Conservation (phyloP, 2,329 filamentous ascomycete species). For the Ploettnerulaceae sp. region DNA sequence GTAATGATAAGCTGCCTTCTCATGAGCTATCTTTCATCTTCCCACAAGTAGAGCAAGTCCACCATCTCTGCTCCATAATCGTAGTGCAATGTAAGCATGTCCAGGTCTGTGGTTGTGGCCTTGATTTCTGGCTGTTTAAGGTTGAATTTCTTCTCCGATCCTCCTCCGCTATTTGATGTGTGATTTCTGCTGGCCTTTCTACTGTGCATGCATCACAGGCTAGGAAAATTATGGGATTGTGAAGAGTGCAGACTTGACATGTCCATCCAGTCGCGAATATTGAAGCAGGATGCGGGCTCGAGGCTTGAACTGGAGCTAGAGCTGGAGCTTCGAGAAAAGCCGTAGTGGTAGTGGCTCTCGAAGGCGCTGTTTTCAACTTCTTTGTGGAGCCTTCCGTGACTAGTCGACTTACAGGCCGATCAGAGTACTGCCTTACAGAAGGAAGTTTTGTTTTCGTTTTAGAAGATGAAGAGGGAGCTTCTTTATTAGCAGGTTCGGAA, state of each 20-base stretch:
- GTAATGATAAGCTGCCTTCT: neutral
- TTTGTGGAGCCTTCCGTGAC: constrained; percentile 25
- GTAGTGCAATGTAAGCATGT: constrained; percentile 48
- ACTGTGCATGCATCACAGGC: constrained; percentile 54
- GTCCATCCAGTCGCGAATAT: constrained; percentile 45
- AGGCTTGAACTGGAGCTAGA: constrained; percentile 6
- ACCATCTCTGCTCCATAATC: constrained; percentile 50
- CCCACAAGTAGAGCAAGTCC: constrained; percentile 52
- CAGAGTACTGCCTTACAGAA: constrained; percentile 18
- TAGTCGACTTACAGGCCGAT: constrained; percentile 28
- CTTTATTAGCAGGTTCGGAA: constrained; percentile 12
- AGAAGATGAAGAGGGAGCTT: constrained; percentile 10
- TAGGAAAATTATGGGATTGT: constrained; percentile 47
- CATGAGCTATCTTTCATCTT: constrained; percentile 49
- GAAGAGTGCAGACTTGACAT: constrained; percentile 52
- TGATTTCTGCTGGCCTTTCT: constrained; percentile 37
- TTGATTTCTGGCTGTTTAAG: constrained; percentile 11
- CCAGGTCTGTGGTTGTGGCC: constrained; percentile 37
- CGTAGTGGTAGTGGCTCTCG: constrained; percentile 7
- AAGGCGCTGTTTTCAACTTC: constrained; percentile 17
- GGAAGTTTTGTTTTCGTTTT: constrained; percentile 9
- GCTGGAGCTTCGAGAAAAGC: constrained; percentile 5
- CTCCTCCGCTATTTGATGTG: constrained; percentile 21
- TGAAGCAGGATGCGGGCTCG: constrained; percentile 9
- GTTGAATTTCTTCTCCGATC: constrained; percentile 7